Conservation (phyloP, 371 early-diverging fungal species). For the Coemansia sp. region DNA sequence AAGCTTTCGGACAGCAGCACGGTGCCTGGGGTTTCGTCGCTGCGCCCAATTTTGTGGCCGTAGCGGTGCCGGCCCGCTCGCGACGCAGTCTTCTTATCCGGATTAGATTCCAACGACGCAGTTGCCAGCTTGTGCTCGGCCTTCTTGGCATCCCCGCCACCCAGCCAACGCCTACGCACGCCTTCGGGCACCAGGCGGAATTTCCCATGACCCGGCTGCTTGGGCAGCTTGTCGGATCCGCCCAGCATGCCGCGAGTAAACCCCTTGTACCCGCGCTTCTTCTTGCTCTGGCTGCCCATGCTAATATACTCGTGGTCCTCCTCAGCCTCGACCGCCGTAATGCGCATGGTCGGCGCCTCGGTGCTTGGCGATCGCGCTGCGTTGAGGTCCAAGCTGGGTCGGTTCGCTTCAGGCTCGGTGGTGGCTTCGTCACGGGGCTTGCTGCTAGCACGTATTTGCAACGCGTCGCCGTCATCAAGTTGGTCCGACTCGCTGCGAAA, state of each 20-base stretch:
- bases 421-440: neutral
- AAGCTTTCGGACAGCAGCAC: neutral
- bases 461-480: constrained; percentile 6
- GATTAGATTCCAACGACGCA: constrained; percentile 16
- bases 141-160: constrained; percentile 17
- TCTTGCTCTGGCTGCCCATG: constrained; percentile 28
- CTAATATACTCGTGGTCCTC: constrained; percentile 44
- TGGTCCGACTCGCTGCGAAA: constrained; percentile 20
- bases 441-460: constrained; percentile 15
- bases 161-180: constrained; percentile 43
- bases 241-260: constrained; percentile 37
- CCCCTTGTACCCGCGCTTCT: constrained; percentile 32
- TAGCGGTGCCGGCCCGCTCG: constrained; percentile 3
- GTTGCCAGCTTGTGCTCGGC: constrained; percentile 3
- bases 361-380: constrained; percentile 33
- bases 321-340: constrained; percentile 48
- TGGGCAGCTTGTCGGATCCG: constrained; percentile 21
- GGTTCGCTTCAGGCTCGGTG: neutral
- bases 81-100: neutral
- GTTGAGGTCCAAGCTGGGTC: constrained; percentile 36
- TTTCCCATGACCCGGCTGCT: constrained; percentile 16
- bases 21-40: neutral
- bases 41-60: neutral
- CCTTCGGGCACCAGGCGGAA: constrained; percentile 40
- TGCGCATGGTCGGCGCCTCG: constrained; percentile 43